Conservation (phyloP, 2,329 filamentous ascomycete genomes). For the Ambrosiella cleistominuta region DNA sequence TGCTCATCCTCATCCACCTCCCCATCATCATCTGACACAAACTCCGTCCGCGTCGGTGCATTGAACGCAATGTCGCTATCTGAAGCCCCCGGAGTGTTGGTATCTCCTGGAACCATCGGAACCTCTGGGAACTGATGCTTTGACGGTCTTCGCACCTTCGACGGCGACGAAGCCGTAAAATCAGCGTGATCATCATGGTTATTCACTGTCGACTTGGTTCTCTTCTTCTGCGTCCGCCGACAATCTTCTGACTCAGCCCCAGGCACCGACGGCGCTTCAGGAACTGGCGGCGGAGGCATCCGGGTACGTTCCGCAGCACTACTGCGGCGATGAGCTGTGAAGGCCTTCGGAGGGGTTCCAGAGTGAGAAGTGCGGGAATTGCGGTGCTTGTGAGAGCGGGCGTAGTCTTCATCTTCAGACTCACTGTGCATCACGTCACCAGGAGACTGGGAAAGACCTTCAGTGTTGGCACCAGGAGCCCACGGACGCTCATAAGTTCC, state of each 20-base stretch:
- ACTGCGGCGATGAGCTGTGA: neutral
- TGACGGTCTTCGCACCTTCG: too few species aligned
- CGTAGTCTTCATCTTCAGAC: neutral
- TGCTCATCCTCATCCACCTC: constrained; percentile 1
- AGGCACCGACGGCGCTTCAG: neutral
- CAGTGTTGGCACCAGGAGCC: neutral
- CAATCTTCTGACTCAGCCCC: neutral
- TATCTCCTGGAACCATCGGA: neutral
- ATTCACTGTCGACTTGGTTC: too few species aligned
- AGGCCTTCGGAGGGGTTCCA: constrained; percentile 2
- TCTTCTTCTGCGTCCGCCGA: too few species aligned
- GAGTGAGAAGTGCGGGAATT: constrained; percentile 2
- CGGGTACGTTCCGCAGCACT: neutral
- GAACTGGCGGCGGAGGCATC: neutral
- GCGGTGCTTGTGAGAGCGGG: neutral
- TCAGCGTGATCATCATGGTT: too few species aligned
- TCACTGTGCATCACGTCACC: constrained; percentile 1
- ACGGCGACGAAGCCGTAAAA: too few species aligned
- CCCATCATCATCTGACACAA: neutral
- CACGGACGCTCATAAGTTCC: constrained; percentile 7
- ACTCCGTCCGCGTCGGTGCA: neutral
- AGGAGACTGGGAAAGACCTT: constrained; percentile 4
- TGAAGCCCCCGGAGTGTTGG: neutral
- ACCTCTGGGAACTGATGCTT: neutral
- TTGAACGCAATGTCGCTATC: neutral